A percentile compares a stretch with the other conserved stretches of the same genome.
phyloP scores from a whole-genome alignment of 179 eudicot genomes.

The Carnegiea gigantea region DNA sequence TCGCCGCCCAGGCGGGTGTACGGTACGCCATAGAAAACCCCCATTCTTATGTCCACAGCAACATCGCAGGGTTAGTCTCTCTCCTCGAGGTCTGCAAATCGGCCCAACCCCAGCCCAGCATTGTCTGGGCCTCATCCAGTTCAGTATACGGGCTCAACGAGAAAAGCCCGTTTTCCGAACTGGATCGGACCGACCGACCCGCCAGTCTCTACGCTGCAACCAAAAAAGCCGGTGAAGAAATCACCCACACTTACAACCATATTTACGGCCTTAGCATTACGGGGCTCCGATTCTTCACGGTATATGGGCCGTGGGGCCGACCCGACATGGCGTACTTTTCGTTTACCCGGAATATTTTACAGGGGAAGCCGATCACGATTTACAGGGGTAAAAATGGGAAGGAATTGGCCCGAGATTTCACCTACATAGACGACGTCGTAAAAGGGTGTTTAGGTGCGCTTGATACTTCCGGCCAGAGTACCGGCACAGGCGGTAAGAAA shows the following conservation, averaged over 20 bases:
- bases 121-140: constrained; percentile 31
- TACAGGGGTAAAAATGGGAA: constrained; percentile 18
- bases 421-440: constrained; percentile 41
- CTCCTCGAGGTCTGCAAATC: constrained; percentile 23
- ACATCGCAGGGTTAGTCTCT: constrained; percentile 25
- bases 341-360: constrained; percentile 19
- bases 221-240: constrained; percentile 27
- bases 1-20: constrained; percentile 32
- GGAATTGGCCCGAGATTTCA: constrained; percentile 30
- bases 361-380: constrained; percentile 25
- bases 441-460: constrained; percentile 40
- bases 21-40: constrained; percentile 30
- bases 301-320: constrained; percentile 29
- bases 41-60: constrained; percentile 25
- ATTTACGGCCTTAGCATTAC: constrained; percentile 27
- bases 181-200: constrained; percentile 26
- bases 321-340: constrained; percentile 32
- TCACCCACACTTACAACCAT: constrained; percentile 30
- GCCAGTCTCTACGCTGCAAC: constrained; percentile 29
- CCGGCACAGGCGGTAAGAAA: constrained; percentile 45
- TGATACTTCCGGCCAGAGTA: constrained; percentile 34
- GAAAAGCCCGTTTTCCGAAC: constrained; percentile 22
- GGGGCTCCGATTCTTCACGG: constrained; percentile 29
- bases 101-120: constrained; percentile 20
- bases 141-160: constrained; percentile 28